Percentiles rank a stretch among this genome's conserved stretches.
Conservation (phyloP, 495 filamentous ascomycete species). For the Staphylotrichum tortipilum region DNA sequence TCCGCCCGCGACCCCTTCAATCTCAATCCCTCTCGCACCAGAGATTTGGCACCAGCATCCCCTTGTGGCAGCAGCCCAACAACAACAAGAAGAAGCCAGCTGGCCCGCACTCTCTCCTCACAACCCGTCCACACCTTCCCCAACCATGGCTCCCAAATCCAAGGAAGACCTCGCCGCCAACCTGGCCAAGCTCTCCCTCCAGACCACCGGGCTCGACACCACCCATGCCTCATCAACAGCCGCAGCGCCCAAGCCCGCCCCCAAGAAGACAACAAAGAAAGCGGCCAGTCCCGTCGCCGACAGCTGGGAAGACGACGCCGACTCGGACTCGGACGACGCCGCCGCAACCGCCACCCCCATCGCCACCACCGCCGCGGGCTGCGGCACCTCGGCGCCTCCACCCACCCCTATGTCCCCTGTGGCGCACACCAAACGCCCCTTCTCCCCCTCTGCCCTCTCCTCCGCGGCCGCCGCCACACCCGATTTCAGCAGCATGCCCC, state of each 20-base stretch:
- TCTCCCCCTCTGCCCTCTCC: slow-evolving; percentile 23
- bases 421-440: slow-evolving; percentile 23
- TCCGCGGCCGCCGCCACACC: slow-evolving; percentile 12
- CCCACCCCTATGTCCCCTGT: slow-evolving; percentile 54
- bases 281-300: slow-evolving; percentile 54
- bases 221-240: too few relatives aligned
- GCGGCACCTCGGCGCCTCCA: slow-evolving; percentile 41
- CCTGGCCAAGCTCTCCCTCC: slow-evolving; percentile 34
- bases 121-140: not conserved
- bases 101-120: too few relatives aligned
- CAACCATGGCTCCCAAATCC: slow-evolving; percentile 17
- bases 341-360: slow-evolving; percentile 22
- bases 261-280: too few relatives aligned
- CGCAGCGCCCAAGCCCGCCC: slow-evolving; percentile 13
- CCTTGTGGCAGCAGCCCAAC: too few relatives aligned
- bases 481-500: slow-evolving; percentile 7
- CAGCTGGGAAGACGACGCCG: slow-evolving; percentile 77
- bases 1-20: too few relatives aligned
- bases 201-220: slow-evolving; percentile 10
- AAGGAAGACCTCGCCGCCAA: slow-evolving; percentile 16
- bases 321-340: slow-evolving; percentile 35
- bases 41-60: too few relatives aligned
- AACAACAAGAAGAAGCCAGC: too few relatives aligned
- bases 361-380: slow-evolving; percentile 9
- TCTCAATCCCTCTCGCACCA: too few relatives aligned